Conservation (phyloP, 768 basidiomycete species). For the Russula lepida region DNA sequence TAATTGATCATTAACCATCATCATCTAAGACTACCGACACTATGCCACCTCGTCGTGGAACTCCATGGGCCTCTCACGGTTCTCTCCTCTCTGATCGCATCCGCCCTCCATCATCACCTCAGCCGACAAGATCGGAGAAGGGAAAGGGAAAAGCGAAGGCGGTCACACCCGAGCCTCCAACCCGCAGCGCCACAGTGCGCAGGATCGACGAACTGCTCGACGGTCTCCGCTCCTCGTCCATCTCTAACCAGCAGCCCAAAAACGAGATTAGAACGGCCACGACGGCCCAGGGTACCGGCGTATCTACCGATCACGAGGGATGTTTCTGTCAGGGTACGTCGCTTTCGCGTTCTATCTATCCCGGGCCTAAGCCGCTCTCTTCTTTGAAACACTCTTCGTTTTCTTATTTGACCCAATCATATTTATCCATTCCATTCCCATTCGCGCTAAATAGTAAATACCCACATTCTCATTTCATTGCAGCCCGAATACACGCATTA, state of each 20-base stretch:
- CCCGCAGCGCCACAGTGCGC: conserved; percentile 10
- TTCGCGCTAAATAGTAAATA: no score
- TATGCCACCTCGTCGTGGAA: conserved; percentile 10
- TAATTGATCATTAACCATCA: no score
- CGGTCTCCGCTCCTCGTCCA: neutral
- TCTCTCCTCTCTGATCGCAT: conserved; percentile 6
- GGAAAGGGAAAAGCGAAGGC: conserved; percentile 17
- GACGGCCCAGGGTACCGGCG: neutral
- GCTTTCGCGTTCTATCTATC: no score
- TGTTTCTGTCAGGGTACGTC: conserved; percentile 21
- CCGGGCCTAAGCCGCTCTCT: no score
- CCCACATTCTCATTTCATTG: no score
- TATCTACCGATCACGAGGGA: neutral
- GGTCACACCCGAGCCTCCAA: neutral
- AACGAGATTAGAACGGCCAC: neutral
- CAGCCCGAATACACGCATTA: conserved; percentile 14
- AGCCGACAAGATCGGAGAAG: neutral
- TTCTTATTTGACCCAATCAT: no score
- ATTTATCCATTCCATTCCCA: no score
- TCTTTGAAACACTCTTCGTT: no score
- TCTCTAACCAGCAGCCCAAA: neutral
- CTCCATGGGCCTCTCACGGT: conserved; percentile 4
- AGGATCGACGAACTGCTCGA: conserved; percentile 18
- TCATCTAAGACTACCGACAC: neutral
- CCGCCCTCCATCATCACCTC: neutral